These are phyloP conservation scores for Lactifluus echinatus DNA, from an alignment of 768 basidiomycete species.

Conservation along the genomic window DNA sequence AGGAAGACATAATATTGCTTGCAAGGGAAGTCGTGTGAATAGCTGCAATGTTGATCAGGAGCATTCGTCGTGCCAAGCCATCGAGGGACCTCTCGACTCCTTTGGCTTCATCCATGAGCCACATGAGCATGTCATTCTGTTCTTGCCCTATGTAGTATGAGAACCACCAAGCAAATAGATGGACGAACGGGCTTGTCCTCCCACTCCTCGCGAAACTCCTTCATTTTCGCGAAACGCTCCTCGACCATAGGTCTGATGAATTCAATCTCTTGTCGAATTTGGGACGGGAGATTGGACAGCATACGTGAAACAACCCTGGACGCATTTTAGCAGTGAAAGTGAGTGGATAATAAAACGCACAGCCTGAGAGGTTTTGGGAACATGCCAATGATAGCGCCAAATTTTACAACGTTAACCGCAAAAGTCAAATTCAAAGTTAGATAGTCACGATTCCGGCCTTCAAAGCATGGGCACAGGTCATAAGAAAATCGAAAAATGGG, in stretches of 20 bases:
- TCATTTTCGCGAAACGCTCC: slow-evolving; percentile 21
- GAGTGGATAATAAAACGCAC: slow-evolving; percentile 23
- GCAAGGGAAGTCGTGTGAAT: slow-evolving; percentile 29
- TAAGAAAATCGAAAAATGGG: not conserved
- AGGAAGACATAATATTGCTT: not conserved
- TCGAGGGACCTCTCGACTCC: slow-evolving; percentile 27
- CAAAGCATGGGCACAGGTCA: not conserved
- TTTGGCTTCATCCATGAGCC: slow-evolving; percentile 35
- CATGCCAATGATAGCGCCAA: slow-evolving; percentile 25
- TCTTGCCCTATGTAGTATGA: not conserved
- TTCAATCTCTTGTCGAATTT: slow-evolving; percentile 5
- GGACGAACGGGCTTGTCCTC: slow-evolving; percentile 23
- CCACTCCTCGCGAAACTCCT: slow-evolving; percentile 22
- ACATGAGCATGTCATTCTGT: slow-evolving; percentile 40
- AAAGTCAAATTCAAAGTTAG: slow-evolving; percentile 27
- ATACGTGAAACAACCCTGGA: slow-evolving; percentile 14
- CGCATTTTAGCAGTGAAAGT: not conserved
- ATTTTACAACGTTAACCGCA: slow-evolving; percentile 27
- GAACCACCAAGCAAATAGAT: not conserved
- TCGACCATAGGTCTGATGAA: slow-evolving; percentile 10
- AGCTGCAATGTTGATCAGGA: slow-evolving; percentile 30
- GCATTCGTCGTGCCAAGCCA: slow-evolving; percentile 26
- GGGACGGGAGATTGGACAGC: slow-evolving; percentile 15
- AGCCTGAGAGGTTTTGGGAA: slow-evolving; percentile 30
- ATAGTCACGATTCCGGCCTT: slow-evolving; percentile 28